Evolutionary conservation across 2,329 filamentous ascomycete genomes (phyloP).

Genomic region (Aspergillus sp.): DNA sequence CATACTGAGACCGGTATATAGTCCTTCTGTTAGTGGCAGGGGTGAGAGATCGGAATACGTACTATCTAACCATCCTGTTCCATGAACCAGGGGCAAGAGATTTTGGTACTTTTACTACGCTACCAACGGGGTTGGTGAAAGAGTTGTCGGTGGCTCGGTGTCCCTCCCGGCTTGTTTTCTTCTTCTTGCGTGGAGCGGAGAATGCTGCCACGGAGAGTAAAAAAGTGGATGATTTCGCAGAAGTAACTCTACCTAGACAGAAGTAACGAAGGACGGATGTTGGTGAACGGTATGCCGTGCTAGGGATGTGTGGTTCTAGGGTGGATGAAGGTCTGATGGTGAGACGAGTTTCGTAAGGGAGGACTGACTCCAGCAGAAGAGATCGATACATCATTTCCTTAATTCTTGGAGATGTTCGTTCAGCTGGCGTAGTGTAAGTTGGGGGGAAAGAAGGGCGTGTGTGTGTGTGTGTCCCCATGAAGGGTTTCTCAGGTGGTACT

Average conservation of each 20-base stretch:
- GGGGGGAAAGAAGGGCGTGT: background rate
- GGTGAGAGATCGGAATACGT: background rate
- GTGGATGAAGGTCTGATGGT: background rate
- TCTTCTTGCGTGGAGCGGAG: background rate
- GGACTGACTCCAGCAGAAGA: background rate
- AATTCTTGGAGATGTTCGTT: background rate
- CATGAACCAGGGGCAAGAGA: background rate
- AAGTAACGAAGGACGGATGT: background rate
- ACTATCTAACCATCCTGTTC: background rate
- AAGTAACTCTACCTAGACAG: background rate
- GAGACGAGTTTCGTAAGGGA: conserved; percentile 2
- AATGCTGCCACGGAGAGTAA: background rate
- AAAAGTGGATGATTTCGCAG: too few species aligned
- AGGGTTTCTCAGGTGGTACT: background rate
- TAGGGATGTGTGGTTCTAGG: background rate
- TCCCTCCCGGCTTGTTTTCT: too few species aligned
- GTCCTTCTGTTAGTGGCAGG: background rate
- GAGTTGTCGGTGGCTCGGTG: too few species aligned
- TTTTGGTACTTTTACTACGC: background rate
- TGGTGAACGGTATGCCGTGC: too few species aligned
- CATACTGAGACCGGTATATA: background rate
- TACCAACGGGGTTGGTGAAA: background rate
- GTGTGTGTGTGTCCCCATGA: too few species aligned
- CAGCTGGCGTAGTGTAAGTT: background rate
- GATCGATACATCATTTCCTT: background rate